phyloP scores from a whole-genome alignment of 768 basidiomycete genomes.

The Suillus cothurnatus region DNA sequence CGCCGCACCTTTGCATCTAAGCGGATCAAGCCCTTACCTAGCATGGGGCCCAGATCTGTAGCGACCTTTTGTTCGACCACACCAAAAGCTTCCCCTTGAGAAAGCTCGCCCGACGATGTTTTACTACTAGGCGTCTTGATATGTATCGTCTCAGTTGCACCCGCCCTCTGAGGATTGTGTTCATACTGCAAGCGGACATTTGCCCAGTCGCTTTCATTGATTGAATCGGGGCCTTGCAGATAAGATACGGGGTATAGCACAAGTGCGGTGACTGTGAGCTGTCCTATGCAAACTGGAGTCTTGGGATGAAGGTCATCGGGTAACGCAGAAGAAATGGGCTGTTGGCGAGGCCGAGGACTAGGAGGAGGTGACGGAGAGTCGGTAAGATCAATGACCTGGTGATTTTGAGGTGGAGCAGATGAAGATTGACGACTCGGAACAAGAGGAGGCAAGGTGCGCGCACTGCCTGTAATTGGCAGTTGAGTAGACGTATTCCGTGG shows the following conservation, averaged over 20 bases:
- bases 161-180: slow-evolving; percentile 55
- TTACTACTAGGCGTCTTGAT: slow-evolving; percentile 66
- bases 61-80: slow-evolving; percentile 89
- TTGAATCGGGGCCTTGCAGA: slow-evolving; percentile 48
- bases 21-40: slow-evolving; percentile 81
- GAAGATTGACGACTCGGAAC: slow-evolving; percentile 21
- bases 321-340: slow-evolving; percentile 33
- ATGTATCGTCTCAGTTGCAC: slow-evolving; percentile 71
- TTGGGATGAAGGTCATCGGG: slow-evolving; percentile 70
- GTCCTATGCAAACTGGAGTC: slow-evolving; percentile 88
- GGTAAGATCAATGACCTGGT: slow-evolving; percentile 78
- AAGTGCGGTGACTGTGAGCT: slow-evolving; percentile 79
- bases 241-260: slow-evolving; percentile 83
- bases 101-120: slow-evolving; percentile 52
- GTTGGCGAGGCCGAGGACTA: slow-evolving; percentile 35
- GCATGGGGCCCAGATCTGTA: slow-evolving; percentile 75
- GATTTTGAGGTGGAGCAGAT: slow-evolving; percentile 31
- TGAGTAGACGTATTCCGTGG: slow-evolving; percentile 33
- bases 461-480: slow-evolving; percentile 29
- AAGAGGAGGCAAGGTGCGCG: slow-evolving; percentile 25
- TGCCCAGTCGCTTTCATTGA: slow-evolving; percentile 61
- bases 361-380: slow-evolving; percentile 57
- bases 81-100: slow-evolving; percentile 70
- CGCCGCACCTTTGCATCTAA: slow-evolving; percentile 77
- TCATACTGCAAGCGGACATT: slow-evolving; percentile 74